phyloP scores from a whole-genome alignment of 2,329 filamentous ascomycete genomes.

The Diaporthe sp. region DNA sequence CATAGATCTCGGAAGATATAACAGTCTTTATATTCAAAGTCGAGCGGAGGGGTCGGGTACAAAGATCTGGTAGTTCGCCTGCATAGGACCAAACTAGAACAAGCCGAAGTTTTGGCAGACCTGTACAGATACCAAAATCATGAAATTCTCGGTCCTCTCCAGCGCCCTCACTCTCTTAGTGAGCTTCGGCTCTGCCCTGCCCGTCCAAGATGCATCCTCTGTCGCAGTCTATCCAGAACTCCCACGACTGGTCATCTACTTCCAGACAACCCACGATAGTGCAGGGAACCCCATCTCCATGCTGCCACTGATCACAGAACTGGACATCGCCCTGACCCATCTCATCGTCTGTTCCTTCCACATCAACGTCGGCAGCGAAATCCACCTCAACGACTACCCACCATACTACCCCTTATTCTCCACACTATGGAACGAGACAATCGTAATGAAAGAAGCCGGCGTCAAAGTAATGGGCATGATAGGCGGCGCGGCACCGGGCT shows the following conservation, averaged over 20 bases:
- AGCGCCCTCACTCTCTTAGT: not conserved
- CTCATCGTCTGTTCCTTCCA: constrained; percentile 90
- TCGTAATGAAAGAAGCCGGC: constrained; percentile 77
- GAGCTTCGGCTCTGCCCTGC: constrained; percentile 13
- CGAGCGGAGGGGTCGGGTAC: not conserved
- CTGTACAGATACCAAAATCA: not conserved
- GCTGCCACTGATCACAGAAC: constrained; percentile 63
- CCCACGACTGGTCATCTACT: constrained; percentile 65
- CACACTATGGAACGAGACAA: constrained; percentile 83
- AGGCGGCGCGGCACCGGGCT: constrained; percentile 85
- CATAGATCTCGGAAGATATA: not conserved
- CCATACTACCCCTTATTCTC: constrained; percentile 76
- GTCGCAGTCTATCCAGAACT: constrained; percentile 41
- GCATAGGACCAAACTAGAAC: not conserved
- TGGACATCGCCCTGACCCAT: constrained; percentile 74
- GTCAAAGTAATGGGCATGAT: constrained; percentile 89
- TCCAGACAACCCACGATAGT: constrained; percentile 66
- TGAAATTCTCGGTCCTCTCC: not conserved
- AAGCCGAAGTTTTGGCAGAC: not conserved
- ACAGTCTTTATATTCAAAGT: not conserved
- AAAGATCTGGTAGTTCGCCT: not conserved
- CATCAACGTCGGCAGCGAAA: constrained; percentile 76
- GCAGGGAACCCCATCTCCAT: constrained; percentile 62
- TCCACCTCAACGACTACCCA: constrained; percentile 85
- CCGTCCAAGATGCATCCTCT: constrained; percentile 32